Evolutionary conservation across 1,284 basidiomycete species (phyloP), one percentile per base, ranked within the genome.

Genomic region (Uromyces viciae-fabae): DNA sequence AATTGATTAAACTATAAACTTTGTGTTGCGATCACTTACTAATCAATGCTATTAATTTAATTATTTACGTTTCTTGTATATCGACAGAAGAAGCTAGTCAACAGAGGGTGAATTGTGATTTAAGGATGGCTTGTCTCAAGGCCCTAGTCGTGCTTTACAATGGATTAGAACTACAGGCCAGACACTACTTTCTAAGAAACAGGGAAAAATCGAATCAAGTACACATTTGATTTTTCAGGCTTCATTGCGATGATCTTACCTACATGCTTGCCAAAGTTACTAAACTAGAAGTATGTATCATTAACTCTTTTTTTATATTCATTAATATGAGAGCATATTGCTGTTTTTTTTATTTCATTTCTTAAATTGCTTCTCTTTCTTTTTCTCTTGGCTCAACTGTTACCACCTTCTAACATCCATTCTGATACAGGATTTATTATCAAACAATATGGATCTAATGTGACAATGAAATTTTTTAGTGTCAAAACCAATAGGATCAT

Each of bases 61-160:
- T 8, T 15, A 43, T 64, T 36, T 33, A 71, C 46, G 52, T 71
- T 1, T 71, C 64, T 3, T 79, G 68, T 68, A 64, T 72, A 11
- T 79, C 52, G 52, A 49, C 68, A 31, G 64, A 78, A 40, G 75
- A 78, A 40, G 75, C 75, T 92, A 94, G 83, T 89, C 89, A 72
- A 87, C 94, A 62, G 88, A 91, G 84, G 90, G 92, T 74, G 94
- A 94, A 94, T 90, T 92, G 77, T 33, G 93, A 94, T 46, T 87
- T 94, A 49, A 93, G 93, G 82, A 87, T 91, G 72, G 89, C 90
- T 1, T 91, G 91, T 82, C 87, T 95, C 56, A 89, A 90, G 19
- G 91, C 92, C 0, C 88, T 89, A 31, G 91, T 93, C 36, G 91
- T 90, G 73, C 87, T 94, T n/a, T 88, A 94, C 60, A 92, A 95